Percentiles rank a stretch among this genome's conserved stretches.
These are phyloP conservation scores for Tetrahymena elliotti DNA, from an alignment of 73 alveolate genomes.

Conservation along the genomic window DNA sequence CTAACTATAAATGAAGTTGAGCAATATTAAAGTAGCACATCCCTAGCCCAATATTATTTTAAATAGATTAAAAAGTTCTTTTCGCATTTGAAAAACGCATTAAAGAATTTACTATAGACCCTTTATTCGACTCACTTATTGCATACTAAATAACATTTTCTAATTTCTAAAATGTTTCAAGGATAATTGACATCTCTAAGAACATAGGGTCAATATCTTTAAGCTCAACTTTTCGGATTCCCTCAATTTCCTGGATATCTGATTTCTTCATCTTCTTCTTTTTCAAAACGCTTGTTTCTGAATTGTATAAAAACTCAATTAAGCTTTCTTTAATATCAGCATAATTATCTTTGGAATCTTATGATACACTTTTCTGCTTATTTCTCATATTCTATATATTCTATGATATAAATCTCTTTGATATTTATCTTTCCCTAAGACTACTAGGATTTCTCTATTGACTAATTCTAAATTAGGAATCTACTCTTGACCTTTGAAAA, in stretches of 20 bases:
- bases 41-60: not conserved
- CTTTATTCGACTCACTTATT: not conserved
- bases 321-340: not conserved
- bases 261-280: not conserved
- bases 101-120: not conserved
- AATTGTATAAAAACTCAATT: not conserved
- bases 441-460: not conserved
- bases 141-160: not conserved
- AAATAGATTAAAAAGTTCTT: not conserved
- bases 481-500: not conserved
- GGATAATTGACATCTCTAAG: not conserved
- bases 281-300: not conserved
- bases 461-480: too few species aligned
- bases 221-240: not conserved
- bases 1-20: not conserved
- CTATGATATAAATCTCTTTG: not conserved
- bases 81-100: not conserved
- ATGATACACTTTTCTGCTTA: not conserved
- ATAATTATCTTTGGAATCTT: not conserved
- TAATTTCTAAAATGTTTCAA: not conserved
- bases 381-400: not conserved
- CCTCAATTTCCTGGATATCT: not conserved
- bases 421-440: not conserved
- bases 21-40: not conserved
- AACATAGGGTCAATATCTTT: not conserved